Evolutionary conservation across 192 early-diverging fungal species (phyloP).

Genomic region (Paraglomus occultum): DNA sequence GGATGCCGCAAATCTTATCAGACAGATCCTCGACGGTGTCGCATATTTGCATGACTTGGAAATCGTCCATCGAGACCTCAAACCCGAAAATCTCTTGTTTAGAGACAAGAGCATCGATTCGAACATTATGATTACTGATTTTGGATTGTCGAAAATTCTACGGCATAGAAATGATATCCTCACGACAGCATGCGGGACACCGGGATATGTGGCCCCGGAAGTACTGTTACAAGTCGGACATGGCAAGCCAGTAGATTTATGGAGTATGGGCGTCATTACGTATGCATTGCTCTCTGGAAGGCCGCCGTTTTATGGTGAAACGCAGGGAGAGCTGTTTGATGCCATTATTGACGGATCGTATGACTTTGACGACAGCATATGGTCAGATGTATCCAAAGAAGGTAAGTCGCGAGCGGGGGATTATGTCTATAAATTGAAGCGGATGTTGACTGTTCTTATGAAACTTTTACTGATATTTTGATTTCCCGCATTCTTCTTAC

Average conservation of each 20-base stretch:
- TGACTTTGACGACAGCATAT: constrained; percentile 47
- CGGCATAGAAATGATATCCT: constrained; percentile 55
- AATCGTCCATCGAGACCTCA: constrained; percentile 80
- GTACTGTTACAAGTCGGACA: constrained; percentile 60
- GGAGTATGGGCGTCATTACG: constrained; percentile 72
- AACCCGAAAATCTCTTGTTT: constrained; percentile 77
- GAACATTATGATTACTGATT: constrained; percentile 66
- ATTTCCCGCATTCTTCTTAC: background rate
- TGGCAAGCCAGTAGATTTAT: constrained; percentile 69
- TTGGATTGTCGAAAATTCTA: constrained; percentile 70
- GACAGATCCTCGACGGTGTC: constrained; percentile 71
- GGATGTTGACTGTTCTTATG: constrained; percentile 33
- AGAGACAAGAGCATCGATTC: constrained; percentile 45
- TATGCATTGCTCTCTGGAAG: constrained; percentile 75
- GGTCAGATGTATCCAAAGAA: constrained; percentile 61
- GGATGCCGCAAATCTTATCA: constrained; percentile 68
- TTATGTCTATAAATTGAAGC: constrained; percentile 10
- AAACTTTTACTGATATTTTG: constrained; percentile 37
- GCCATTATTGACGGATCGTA: constrained; percentile 43
- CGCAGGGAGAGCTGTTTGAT: constrained; percentile 35
- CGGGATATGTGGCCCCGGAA: constrained; percentile 67
- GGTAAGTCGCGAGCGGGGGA: background rate
- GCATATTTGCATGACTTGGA: constrained; percentile 79
- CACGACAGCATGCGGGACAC: constrained; percentile 65
- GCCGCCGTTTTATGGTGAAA: constrained; percentile 62